Evolutionary conservation across 2,329 filamentous ascomycete genomes (phyloP), one percentile per base, ranked within the genome.

Genomic region (Epichloe amarillans): DNA sequence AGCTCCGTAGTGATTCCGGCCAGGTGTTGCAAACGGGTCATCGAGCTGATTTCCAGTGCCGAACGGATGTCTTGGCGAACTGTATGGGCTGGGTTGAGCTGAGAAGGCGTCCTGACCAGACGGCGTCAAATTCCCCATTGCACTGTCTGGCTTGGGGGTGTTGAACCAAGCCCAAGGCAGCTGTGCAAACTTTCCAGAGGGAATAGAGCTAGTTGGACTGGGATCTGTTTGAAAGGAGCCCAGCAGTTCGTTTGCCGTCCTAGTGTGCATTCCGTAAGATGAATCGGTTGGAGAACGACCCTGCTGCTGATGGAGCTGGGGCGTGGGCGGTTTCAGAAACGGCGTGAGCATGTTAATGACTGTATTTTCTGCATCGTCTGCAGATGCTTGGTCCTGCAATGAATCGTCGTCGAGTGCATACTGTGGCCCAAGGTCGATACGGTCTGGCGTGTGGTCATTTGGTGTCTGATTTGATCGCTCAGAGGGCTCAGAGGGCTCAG

Each of bases 261-360:
- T 60, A 10, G 72, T 73, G 57, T 75, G 70, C 75, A 80, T 77
- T 15, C 74, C 77, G 53, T 79, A 80, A 2, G 73, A 77, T 3
- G 73, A 66, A 39, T 76, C 72, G 6, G 61, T 62, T 2, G 63
- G 61, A 3, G 62, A 62, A 17, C 64, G 61, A 21, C 53, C 53
- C 1, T 63, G 45, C 19, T 47, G 60, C 42, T 64, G 62, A 43
- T 62, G 56, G 17, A 65, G 62, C 41, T 69, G 65, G 7, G 70
- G 66, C 53, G 75, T 67, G 26, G 72, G 68, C 47, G 69, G 72
- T 46, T 66, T 66, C 23, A 77, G 58, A 53, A 77, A 75, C 5
- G 71, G 71, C 23, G 72, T 68, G n/a, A 77, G 63, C 61, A 76
- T 71, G 49, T 69, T 66, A 38, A 70, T 68, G 52, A 77, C 70